Evolutionary conservation across 2,329 filamentous ascomycete species (phyloP).

Genomic region (Pseudohalonectria lignicola): DNA sequence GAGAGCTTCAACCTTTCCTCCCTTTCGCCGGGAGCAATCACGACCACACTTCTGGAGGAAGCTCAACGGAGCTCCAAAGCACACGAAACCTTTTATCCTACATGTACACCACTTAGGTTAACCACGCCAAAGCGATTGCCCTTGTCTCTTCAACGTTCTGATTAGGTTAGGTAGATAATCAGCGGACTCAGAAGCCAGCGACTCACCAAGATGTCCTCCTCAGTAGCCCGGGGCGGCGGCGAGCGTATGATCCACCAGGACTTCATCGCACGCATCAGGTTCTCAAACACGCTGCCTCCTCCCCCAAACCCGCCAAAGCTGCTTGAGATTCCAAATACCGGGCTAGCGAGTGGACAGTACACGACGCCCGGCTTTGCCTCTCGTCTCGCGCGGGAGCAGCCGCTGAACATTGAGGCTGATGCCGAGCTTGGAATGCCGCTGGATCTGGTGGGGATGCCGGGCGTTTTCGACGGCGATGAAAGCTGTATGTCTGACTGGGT

Average conservation of each 20-base stretch:
- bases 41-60: too few species aligned
- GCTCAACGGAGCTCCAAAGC: too few species aligned
- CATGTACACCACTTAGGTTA: too few species aligned
- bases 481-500: slow-evolving; percentile 52
- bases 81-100: too few species aligned
- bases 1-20: too few species aligned
- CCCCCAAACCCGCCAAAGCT: slow-evolving; percentile 93
- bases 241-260: slow-evolving; percentile 73
- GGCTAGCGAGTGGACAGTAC: slow-evolving; percentile 76
- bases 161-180: too few species aligned
- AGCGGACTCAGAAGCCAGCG: too few species aligned
- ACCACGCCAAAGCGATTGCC: too few species aligned
- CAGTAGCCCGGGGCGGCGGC: slow-evolving; percentile 29
- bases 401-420: slow-evolving; percentile 93
- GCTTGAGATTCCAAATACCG: slow-evolving; percentile 91
- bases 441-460: slow-evolving; percentile 87
- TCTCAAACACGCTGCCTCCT: slow-evolving; percentile 89
- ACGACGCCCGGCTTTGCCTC: slow-evolving; percentile 86
- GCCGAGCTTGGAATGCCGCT: slow-evolving; percentile 96
- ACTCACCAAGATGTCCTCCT: slow-evolving; percentile 34
- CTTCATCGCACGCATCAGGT: slow-evolving; percentile 92
- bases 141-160: too few species aligned
- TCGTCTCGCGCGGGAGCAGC: slow-evolving; percentile 79
- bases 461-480: slow-evolving; percentile 91
- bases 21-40: too few species aligned